Percentiles rank a stretch among this genome's conserved stretches.
These are phyloP conservation scores for Fusarium poae DNA, from an alignment of 2,329 filamentous ascomycete genomes.

Conservation along the genomic window DNA sequence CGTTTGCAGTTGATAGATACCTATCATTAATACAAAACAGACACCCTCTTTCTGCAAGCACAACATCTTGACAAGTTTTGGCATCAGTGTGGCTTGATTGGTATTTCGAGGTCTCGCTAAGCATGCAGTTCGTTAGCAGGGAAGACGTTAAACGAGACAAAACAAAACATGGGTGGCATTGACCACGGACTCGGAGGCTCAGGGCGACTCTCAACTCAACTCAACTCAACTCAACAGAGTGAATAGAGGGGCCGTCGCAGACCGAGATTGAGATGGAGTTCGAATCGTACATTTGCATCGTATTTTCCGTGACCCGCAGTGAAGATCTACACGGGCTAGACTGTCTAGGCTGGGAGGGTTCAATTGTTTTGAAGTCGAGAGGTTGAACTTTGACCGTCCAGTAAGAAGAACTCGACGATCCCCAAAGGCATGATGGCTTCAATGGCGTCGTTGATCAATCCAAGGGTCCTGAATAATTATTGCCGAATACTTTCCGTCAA, in stretches of 20 bases:
- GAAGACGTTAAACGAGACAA: background rate
- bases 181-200: background rate
- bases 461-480: background rate
- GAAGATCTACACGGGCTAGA: conserved; percentile 4
- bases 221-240: background rate
- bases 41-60: conserved; percentile 6
- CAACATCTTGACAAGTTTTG: background rate
- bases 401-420: background rate
- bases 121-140: conserved; percentile 7
- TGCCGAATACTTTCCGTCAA: background rate
- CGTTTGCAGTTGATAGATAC: conserved; percentile 21
- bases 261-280: conserved; percentile 43
- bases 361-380: background rate
- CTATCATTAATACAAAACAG: background rate
- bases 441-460: conserved; percentile 2
- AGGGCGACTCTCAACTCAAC: conserved; percentile 10
- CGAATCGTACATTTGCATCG: conserved; percentile 10
- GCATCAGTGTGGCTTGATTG: conserved; percentile 3
- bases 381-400: background rate
- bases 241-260: conserved; percentile 10
- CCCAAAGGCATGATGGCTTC: conserved; percentile 22
- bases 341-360: background rate
- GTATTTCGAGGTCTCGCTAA: background rate
- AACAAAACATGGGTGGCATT: conserved; percentile 2
- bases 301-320: conserved; percentile 11